These are phyloP conservation scores for Phytophthora constricta DNA, from an alignment of 352 stramenopile genomes.

Conservation along the genomic window DNA sequence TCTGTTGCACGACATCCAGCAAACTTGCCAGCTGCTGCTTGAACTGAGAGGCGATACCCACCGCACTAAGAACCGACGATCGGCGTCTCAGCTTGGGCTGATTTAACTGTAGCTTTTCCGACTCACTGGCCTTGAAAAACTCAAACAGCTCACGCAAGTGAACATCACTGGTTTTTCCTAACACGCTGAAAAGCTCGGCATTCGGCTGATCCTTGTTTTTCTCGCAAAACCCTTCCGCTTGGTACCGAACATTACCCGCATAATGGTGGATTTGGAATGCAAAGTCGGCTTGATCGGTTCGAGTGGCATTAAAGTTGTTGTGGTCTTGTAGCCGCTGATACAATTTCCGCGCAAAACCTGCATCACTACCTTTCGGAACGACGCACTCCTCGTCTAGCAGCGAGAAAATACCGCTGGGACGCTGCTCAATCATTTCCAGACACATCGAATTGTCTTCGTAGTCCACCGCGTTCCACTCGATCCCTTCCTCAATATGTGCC, in stretches of 20 bases:
- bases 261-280: constrained; percentile 87
- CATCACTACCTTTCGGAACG: constrained; percentile 81
- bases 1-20: constrained; percentile 94
- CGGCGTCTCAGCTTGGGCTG: constrained; percentile 62
- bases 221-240: constrained; percentile 80
- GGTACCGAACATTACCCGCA: constrained; percentile 78
- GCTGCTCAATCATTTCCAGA: constrained; percentile 87
- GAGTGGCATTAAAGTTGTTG: constrained; percentile 62
- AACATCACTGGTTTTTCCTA: constrained; percentile 67
- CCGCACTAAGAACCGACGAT: constrained; percentile 71
- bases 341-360: constrained; percentile 76
- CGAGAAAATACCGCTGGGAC: constrained; percentile 76
- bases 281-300: constrained; percentile 72
- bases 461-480: constrained; percentile 70
- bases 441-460: constrained; percentile 81
- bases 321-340: constrained; percentile 73
- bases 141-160: constrained; percentile 69
- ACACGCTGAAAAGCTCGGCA: constrained; percentile 68
- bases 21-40: constrained; percentile 93
- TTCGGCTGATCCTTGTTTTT: constrained; percentile 92
- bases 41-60: constrained; percentile 93
- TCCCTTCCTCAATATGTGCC: constrained; percentile 76
- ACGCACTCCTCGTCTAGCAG: constrained; percentile 89
- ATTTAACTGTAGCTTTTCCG: constrained; percentile 33
- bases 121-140: constrained; percentile 72